Evolutionary conservation across 768 basidiomycete genomes (phyloP).

Genomic region (Podaxis pistillaris): DNA sequence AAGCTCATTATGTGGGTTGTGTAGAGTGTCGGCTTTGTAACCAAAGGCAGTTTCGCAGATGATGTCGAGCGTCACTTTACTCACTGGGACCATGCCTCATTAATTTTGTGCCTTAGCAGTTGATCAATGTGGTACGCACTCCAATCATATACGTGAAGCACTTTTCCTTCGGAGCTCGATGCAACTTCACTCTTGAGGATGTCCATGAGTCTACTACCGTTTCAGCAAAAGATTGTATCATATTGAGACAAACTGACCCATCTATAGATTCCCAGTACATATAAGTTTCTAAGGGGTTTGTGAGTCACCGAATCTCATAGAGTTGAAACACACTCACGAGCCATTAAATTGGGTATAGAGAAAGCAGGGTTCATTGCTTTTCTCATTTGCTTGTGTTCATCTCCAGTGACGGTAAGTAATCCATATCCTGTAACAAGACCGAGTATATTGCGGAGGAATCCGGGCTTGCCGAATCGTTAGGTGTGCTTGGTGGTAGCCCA

Average conservation of each 20-base stretch:
- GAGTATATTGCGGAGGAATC: conserved; percentile 39
- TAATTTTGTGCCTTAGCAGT: neutral
- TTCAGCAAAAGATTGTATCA: neutral
- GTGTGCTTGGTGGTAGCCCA: neutral
- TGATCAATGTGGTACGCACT: conserved; percentile 22
- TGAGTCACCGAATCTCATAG: neutral
- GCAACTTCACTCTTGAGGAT: conserved; percentile 21
- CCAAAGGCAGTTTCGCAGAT: conserved; percentile 42
- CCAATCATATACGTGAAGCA: conserved; percentile 36
- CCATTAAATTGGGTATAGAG: conserved; percentile 41
- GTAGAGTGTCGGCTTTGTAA: conserved; percentile 35
- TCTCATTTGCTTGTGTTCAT: conserved; percentile 49
- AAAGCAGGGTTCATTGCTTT: conserved; percentile 54
- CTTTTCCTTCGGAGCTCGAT: conserved; percentile 21
- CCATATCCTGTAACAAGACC: conserved; percentile 45
- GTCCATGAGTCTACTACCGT: neutral
- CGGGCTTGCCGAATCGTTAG: conserved; percentile 30
- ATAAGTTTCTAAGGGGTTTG: conserved; percentile 33
- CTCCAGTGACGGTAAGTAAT: conserved; percentile 46
- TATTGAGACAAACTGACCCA: conserved; percentile 24
- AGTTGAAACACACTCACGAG: conserved; percentile 25
- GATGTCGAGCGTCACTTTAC: conserved; percentile 41
- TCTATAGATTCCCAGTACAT: conserved; percentile 41
- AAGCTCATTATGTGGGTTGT: conserved; percentile 36
- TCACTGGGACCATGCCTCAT: conserved; percentile 24